These are phyloP conservation scores for Saccharomycopsis phalli DNA, from an alignment of 1,139 yeast genomes.

Conservation along the genomic window DNA sequence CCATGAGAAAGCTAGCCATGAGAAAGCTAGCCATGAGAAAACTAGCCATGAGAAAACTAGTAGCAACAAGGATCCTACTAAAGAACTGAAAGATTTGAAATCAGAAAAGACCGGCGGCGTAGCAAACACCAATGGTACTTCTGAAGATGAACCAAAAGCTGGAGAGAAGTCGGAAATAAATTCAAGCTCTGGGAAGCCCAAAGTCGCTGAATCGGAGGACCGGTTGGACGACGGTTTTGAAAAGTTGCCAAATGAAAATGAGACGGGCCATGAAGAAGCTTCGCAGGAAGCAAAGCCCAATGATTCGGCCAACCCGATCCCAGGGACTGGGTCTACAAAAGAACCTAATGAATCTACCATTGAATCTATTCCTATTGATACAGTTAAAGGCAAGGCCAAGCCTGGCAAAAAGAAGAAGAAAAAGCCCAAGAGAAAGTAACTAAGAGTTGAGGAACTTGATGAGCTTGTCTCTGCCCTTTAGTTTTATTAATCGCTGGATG, in stretches of 20 bases:
- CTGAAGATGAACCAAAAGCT: no score
- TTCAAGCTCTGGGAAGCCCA: no score
- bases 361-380: neutral
- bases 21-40: no score
- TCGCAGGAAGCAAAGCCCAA: neutral
- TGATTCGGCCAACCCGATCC: neutral
- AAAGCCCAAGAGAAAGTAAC: conserved; percentile 1
- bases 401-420: conserved; percentile 2
- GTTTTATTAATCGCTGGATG: conserved; percentile 51
- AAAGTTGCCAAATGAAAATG: neutral
- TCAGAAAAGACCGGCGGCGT: no score
- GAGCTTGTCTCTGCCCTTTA: conserved; percentile 63
- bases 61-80: no score
- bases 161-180: no score
- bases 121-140: no score
- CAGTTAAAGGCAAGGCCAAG: neutral
- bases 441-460: conserved; percentile 27
- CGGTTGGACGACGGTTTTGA: neutral
- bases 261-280: neutral
- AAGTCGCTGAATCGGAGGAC: no score
- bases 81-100: no score
- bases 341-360: neutral
- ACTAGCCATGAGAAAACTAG: no score
- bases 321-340: neutral
- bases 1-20: no score